Evolutionary conservation across 768 basidiomycete genomes (phyloP).

Genomic region (Agaricus blazei): DNA sequence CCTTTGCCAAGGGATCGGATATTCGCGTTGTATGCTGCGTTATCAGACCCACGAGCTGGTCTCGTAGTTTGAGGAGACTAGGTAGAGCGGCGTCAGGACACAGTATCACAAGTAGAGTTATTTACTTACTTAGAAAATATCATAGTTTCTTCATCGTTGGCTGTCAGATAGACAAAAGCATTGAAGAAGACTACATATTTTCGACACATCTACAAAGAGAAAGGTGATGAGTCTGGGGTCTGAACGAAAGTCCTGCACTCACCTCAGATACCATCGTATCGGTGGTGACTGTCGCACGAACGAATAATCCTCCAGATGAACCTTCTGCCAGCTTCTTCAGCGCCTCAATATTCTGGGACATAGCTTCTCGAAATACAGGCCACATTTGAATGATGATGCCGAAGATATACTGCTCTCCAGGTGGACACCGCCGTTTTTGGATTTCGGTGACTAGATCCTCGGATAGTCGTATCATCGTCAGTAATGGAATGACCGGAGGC

Average conservation of each 20-base stretch:
- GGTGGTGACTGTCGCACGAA: conserved; percentile 56
- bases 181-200: conserved; percentile 81
- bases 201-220: conserved; percentile 50
- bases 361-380: conserved; percentile 88
- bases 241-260: conserved; percentile 17
- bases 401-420: conserved; percentile 80
- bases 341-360: conserved; percentile 79
- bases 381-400: conserved; percentile 81
- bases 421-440: conserved; percentile 71
- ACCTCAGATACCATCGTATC: conserved; percentile 64
- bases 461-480: conserved; percentile 89
- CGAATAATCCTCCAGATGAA: conserved; percentile 54
- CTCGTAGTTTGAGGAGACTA: conserved; percentile 80
- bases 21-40: conserved; percentile 65
- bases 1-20: conserved; percentile 52
- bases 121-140: conserved; percentile 82
- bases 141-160: conserved; percentile 90
- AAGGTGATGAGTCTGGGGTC: background rate
- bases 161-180: conserved; percentile 74
- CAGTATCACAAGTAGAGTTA: background rate
- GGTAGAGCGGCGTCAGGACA: conserved; percentile 3
- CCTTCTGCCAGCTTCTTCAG: conserved; percentile 83
- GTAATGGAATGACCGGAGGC: conserved; percentile 70
- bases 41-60: conserved; percentile 77
- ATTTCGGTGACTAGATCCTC: conserved; percentile 75